Evolutionary conservation across 768 basidiomycete species (phyloP), one percentile per base, ranked within the genome.

Genomic region (Filobasidium wieringae): DNA sequence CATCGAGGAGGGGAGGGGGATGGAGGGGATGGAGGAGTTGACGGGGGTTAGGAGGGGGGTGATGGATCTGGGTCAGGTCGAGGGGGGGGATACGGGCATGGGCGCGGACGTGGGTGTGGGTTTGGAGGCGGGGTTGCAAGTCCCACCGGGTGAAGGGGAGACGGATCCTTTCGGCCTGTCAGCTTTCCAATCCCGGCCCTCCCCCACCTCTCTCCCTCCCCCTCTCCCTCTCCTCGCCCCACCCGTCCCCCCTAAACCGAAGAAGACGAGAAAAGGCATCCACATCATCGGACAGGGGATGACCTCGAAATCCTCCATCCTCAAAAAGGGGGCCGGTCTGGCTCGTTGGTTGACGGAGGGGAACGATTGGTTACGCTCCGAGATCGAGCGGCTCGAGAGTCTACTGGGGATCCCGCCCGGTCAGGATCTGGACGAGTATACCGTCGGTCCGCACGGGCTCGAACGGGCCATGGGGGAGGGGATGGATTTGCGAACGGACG

Each of bases 1-100:
- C 26, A 26, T 56, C 40, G 72, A 87, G 41, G 9, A 55, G 51
- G 22, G 62, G 31, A 8, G 27, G 60, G 57, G 62, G 62, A 11
- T 17, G 60, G 29, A 55, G 24, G 26, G 17, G 43, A 22, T 40
- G 53, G 31, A 27, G 19, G 34, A 26, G 34, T 53, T 36, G 32
- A 53, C 31, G 52, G 52, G 34, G 9, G 43, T n/a, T 22, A 14
- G 24, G 36, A 34, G 30, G 15, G 33, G 52, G n/a, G 24, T 14
- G n/a, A n/a, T 3, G 33, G 31, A 26, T n/a, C 12, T 7, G 31
- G n/a, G 3, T 53, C 33, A 15, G 29, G 29, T 51, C 50, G 14
- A 53, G 34, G 34, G 9, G 29, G 36, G 27, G 11, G 36, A 34
- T 32, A 27, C n/a, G 33, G 31, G 27, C 11, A 24, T 7, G 14